Conservation (phyloP, 148 eudicot species). For the Selenicereus undatus region DNA sequence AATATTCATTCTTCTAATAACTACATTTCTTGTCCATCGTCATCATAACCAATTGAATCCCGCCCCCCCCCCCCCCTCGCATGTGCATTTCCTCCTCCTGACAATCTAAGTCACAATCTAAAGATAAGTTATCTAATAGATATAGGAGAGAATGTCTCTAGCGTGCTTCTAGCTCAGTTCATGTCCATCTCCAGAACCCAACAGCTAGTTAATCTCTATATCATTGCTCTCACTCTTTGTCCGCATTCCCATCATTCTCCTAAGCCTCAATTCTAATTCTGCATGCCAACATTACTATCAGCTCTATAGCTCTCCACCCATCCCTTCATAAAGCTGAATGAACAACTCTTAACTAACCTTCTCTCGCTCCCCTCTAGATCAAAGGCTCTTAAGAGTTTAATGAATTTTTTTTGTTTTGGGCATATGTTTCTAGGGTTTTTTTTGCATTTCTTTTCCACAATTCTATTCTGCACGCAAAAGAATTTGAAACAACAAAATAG, state of each 20-base stretch:
- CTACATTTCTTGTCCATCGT: neutral
- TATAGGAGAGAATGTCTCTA: too few species aligned
- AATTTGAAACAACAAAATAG: too few species aligned
- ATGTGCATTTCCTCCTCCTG: neutral
- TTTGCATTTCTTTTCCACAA: too few species aligned
- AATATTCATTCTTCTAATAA: neutral
- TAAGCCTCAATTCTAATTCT: neutral
- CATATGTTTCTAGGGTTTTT: too few species aligned
- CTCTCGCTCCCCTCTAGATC: neutral
- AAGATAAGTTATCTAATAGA: too few species aligned
- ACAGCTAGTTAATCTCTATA: too few species aligned
- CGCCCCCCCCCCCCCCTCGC: neutral
- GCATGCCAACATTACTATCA: neutral
- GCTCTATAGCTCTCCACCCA: neutral
- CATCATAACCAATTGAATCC: neutral
- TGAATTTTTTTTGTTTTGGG: too few species aligned
- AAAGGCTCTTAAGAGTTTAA: too few species aligned
- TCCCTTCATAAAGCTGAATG: neutral
- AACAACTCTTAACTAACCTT: neutral
- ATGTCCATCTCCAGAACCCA: neutral
- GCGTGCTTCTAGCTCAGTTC: neutral
- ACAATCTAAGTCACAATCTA: too few species aligned
- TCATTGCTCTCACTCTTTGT: too few species aligned
- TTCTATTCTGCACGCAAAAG: too few species aligned
- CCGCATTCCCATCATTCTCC: neutral